These are phyloP conservation scores for Hebeloma cylindrosporum DNA, from an alignment of 768 basidiomycete species.

Conservation along the genomic window DNA sequence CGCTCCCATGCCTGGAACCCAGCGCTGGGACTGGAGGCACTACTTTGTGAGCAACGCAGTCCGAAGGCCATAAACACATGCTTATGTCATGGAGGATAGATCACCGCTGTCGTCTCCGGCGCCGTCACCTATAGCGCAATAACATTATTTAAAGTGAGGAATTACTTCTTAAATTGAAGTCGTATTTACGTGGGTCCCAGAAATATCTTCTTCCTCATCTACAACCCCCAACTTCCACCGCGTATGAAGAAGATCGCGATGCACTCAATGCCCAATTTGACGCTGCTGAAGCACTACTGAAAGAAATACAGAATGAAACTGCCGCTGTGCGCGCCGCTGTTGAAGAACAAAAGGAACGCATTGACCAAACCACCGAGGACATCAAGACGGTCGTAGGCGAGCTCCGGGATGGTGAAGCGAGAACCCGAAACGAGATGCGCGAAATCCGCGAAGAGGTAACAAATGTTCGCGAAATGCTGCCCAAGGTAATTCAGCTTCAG, in stretches of 20 bases:
- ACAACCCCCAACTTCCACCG: constrained; percentile 80
- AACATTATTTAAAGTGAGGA: constrained; percentile 71
- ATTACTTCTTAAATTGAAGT: neutral
- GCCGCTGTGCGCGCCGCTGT: constrained; percentile 68
- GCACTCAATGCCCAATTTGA: constrained; percentile 88
- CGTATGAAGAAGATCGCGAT: constrained; percentile 87
- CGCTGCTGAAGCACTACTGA: constrained; percentile 76
- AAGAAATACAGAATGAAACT: constrained; percentile 79
- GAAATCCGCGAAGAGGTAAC: constrained; percentile 91
- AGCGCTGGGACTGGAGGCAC: constrained; percentile 92
- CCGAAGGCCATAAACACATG: constrained; percentile 21
- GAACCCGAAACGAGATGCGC: constrained; percentile 84
- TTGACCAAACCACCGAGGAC: constrained; percentile 69
- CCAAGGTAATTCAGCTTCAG: constrained; percentile 64
- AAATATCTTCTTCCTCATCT: constrained; percentile 93
- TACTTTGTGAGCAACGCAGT: constrained; percentile 72
- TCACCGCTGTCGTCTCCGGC: constrained; percentile 90
- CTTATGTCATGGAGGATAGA: constrained; percentile 46
- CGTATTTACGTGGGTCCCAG: constrained; percentile 35
- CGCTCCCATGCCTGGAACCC: constrained; percentile 37
- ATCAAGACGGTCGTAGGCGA: constrained; percentile 73
- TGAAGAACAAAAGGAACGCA: constrained; percentile 71
- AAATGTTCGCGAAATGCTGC: constrained; percentile 87
- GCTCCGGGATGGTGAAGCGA: constrained; percentile 75
- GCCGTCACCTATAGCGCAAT: constrained; percentile 78